Evolutionary conservation across 2,329 filamentous ascomycete genomes (phyloP).

Genomic region (Arthrobotrys sphaeroides): DNA sequence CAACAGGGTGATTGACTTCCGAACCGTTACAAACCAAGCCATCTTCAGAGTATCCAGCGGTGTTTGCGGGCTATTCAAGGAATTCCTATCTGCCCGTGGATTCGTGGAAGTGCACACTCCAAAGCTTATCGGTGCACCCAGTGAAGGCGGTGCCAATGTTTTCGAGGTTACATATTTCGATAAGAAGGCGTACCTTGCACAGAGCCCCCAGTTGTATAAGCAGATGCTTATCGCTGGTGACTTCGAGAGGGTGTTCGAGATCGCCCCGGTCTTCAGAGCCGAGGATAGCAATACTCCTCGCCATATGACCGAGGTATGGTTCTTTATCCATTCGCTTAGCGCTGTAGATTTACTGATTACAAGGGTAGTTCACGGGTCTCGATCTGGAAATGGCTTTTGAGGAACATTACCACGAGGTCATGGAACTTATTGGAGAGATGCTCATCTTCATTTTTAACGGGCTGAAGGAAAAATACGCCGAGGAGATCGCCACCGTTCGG

Average conservation of each 20-base stretch:
- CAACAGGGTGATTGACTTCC: constrained; percentile 91
- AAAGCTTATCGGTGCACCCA: constrained; percentile 86
- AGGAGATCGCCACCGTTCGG: constrained; percentile 77
- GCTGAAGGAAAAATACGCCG: constrained; percentile 72
- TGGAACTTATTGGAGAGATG: constrained; percentile 75
- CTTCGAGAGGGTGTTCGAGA: constrained; percentile 78
- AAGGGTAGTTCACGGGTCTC: constrained; percentile 78
- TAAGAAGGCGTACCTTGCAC: constrained; percentile 79
- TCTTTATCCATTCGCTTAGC: not conserved
- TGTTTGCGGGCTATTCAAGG: constrained; percentile 75
- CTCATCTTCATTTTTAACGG: constrained; percentile 82
- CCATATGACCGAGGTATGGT: constrained; percentile 77
- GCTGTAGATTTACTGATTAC: constrained; percentile 15
- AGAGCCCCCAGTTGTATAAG: constrained; percentile 87
- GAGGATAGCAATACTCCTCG: constrained; percentile 85
- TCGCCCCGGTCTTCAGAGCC: constrained; percentile 84
- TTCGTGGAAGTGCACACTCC: constrained; percentile 90
- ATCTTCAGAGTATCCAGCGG: constrained; percentile 77
- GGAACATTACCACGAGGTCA: constrained; percentile 79
- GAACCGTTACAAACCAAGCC: constrained; percentile 88
- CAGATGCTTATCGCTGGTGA: constrained; percentile 84
- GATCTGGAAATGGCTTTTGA: constrained; percentile 92
- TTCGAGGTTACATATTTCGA: constrained; percentile 92
- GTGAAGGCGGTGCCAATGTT: constrained; percentile 91
- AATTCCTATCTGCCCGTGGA: constrained; percentile 77